Percentiles rank a stretch among this genome's conserved stretches.
phyloP scores from a whole-genome alignment of 495 filamentous ascomycete species.

The Lepidopterella palustris region DNA sequence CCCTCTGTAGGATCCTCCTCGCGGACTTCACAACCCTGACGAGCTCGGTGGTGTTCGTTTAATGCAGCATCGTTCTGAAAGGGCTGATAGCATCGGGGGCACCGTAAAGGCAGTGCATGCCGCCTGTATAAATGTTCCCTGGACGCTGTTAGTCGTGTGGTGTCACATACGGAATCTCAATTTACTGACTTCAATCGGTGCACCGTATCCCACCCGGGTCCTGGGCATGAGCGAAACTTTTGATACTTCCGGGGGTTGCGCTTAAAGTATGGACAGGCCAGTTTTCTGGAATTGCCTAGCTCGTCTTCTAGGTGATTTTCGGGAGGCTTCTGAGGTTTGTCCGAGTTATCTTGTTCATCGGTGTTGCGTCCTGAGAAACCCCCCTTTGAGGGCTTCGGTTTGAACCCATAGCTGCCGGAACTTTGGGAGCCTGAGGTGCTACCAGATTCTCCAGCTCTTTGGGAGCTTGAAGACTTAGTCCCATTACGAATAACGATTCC shows the following conservation, averaged over 20 bases:
- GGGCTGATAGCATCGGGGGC: conserved; percentile 9
- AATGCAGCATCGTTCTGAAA: conserved; percentile 6
- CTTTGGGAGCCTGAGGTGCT: neutral
- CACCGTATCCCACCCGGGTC: conserved; percentile 6
- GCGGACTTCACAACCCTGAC: conserved; percentile 1
- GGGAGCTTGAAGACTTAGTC: neutral
- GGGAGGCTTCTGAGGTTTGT: neutral
- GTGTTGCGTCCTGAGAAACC: neutral
- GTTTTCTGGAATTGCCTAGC: neutral
- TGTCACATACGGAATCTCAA: neutral
- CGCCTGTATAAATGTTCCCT: conserved; percentile 17
- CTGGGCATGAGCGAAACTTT: neutral
- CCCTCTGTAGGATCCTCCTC: neutral
- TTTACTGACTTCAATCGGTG: conserved; percentile 6
- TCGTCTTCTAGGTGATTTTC: neutral
- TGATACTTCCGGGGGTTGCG: conserved; percentile 3
- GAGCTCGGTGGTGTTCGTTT: conserved; percentile 6
- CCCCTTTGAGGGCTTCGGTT: neutral
- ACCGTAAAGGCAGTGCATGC: conserved; percentile 10
- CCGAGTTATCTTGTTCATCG: neutral
- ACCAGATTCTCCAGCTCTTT: neutral
- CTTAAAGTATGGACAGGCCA: conserved; percentile 15
- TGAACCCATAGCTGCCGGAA: neutral
- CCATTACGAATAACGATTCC: neutral
- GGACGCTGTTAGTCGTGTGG: neutral